Evolutionary conservation across 2,329 filamentous ascomycete species (phyloP), one percentile per base, ranked within the genome.

Genomic region (Capronia americana): DNA sequence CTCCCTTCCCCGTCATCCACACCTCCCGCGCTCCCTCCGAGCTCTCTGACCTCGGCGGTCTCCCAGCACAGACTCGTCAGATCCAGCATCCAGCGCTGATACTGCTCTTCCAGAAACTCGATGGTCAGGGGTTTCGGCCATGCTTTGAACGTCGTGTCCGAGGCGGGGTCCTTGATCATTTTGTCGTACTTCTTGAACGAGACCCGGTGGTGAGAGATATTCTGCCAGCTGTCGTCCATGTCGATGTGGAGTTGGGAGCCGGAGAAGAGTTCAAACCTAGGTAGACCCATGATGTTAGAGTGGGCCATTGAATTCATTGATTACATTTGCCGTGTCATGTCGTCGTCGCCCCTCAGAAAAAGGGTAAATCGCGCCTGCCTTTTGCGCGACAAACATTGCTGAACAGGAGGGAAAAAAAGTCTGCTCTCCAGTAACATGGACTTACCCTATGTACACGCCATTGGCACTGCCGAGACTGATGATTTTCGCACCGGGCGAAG

Each of bases 71-170:
- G 57, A 54, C 69, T 69, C 32, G 67, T 71, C 57, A 71, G 65
- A 50, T 73, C 70, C 26, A 65, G 61, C 56, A 66, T 61, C 71
- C 71, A 73, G 41, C 63, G 65, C 24, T 64, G 67, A 30, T 70
- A 72, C 57, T 71, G 69, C 26, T 73, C 70, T 50, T 73, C 71
- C 38, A 73, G 66, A 55, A 71, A 73, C 50, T 73, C 71, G 28
- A 73, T 73, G 23, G 71, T 73, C 17, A 73, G 58, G 11, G 71
- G 71, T 26, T 73, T 73, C 3, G 70, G 71, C 71, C 71, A 73
- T 1, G 66, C 57, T 44, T 67, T 67, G 67, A 73, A 69, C 5
- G 64, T 65, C 30, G 68, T 20, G 30, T 69, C 66, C 12, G 68
- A 68, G 3, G 63, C 50, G 1, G 68, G 68, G 60, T 73, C 71